These are phyloP conservation scores for Blastomyces silverae DNA, from an alignment of 2,329 filamentous ascomycete species.

Conservation along the genomic window DNA sequence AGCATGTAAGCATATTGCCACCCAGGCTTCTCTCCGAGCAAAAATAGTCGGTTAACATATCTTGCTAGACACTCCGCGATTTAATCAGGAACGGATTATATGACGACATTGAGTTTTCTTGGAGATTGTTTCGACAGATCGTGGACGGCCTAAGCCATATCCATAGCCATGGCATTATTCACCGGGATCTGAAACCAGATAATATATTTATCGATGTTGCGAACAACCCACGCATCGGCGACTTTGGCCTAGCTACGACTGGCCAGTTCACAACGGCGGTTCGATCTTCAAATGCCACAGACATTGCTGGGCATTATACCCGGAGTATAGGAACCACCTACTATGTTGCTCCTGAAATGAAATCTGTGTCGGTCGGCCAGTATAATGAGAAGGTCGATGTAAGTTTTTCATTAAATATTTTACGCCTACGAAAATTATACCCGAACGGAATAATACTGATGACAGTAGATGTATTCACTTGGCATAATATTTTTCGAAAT, in stretches of 20 bases:
- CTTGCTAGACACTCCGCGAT: constrained; percentile 67
- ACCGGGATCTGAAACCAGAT: constrained; percentile 92
- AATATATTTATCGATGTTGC: constrained; percentile 93
- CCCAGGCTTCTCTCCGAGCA: constrained; percentile 5
- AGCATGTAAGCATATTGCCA: constrained; percentile 51
- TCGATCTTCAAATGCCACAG: constrained; percentile 31
- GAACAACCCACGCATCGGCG: constrained; percentile 90
- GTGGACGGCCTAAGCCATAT: constrained; percentile 86
- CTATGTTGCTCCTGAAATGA: constrained; percentile 89
- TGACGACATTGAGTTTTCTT: constrained; percentile 69
- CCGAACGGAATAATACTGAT: constrained; percentile 13
- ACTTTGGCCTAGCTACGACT: constrained; percentile 90
- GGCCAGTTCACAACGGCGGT: constrained; percentile 53
- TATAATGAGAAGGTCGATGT: constrained; percentile 93
- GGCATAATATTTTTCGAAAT: constrained; percentile 99
- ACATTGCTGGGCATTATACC: constrained; percentile 39
- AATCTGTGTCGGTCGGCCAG: constrained; percentile 63
- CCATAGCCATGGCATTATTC: constrained; percentile 83
- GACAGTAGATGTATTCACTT: constrained; percentile 75
- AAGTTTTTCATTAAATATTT: constrained; percentile 32
- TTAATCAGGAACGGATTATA: constrained; percentile 70
- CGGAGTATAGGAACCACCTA: constrained; percentile 68
- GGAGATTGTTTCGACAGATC: constrained; percentile 86
- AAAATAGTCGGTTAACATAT: constrained; percentile 16
- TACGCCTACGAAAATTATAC: background rate